Evolutionary conservation across 768 basidiomycete genomes (phyloP), one percentile per base, ranked within the genome.

Genomic region (Hericium rajendrae): DNA sequence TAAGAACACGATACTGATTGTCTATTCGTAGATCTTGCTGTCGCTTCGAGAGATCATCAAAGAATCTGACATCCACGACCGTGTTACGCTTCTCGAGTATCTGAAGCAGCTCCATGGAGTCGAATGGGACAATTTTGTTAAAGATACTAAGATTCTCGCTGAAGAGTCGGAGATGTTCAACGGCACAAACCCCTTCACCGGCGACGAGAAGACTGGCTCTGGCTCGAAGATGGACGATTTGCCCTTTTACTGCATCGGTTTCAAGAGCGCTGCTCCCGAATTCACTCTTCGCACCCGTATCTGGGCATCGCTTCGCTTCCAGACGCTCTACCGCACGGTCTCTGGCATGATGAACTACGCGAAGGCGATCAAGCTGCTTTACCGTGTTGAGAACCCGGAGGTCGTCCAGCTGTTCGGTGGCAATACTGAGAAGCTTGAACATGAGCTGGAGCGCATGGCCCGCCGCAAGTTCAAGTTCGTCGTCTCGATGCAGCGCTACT

Each of bases 301-400:
- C 66, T 99, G 97, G 97, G 94, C 97, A 9, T 97, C 95, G 5
- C 82, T 99, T 9, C 91, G 97, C 55, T 97, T 97, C 16, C 97
- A 99, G 76, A 99, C 97, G 2, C 82, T 99, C 18, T 98, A 99
- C 70, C 85, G 97, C 62, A 99, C 97, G 13, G 95, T 99, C 16
- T 97, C 97, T 38, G 97, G 97, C 53, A 97, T 99, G 91, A 98
- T 98, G 97, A 99, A 99, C 75, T 98, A 99, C 71, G 85, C 91
- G 63, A 99, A 99, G 76, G 97, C 97, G 12, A 98, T 99, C 83
- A 99, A 99, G 70, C 76, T 99, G 38, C 81, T 99, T n/a, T 95
- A 98, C 71, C 92, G 95, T 57, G 97, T 99, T 46, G 97, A 99
- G 76, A 98, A 98, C 74, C 97, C 97, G 8, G 97, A 99, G 71